Base-by-base conservation (phyloP, 129 eudicot species). In the Chrysanthemum seticuspe region DNA sequence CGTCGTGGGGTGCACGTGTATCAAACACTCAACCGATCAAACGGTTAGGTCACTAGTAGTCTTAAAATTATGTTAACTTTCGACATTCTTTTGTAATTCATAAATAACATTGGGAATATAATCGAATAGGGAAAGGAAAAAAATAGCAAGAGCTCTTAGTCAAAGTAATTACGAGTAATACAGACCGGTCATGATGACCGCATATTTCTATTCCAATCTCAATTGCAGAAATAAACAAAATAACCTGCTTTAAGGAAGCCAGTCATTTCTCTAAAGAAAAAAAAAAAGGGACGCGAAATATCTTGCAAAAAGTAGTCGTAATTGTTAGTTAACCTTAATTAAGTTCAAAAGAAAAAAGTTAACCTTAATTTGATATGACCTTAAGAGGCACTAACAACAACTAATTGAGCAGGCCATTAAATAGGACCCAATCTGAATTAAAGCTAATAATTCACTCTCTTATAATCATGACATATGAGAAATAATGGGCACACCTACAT, bases 371-470 rank as follows among this genome's bases (percentile, higher is more conserved):
- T 31, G 27, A 55, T 19, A 65, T 66, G 55, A 66, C 73, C 19
- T 36, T 56, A 53, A 52, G 40, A 74, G 31, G 54, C 72, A 75
- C 79, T 75, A 34, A 60, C 11, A 14, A 40, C 66, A 54, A 59
- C 55, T 57, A 75, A 65, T 66, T 57, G 79, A 66, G 54, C 47
- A 53, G 13, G 29, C 66, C 79, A 75, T 52, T 54, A 52, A 15
- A 75, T 65, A 75, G 73, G 79, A 65, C 79, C 73, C 79, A 75
- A 52, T 75, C 67, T 52, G 21, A 62, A 50, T 23, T 40, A 53
- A 27, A 64, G 54, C 48, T 74, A 74, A 74, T 65, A 74, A 65
- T 75, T 75, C 59, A 66, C 79, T 34, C 58, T 16, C 58, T 75
- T 54, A 65, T 53, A 40, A 66, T 75, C 62, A 53, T 75, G 73